Base-by-base conservation (phyloP, 495 filamentous ascomycete genomes). In the Penicillium silybi region DNA sequence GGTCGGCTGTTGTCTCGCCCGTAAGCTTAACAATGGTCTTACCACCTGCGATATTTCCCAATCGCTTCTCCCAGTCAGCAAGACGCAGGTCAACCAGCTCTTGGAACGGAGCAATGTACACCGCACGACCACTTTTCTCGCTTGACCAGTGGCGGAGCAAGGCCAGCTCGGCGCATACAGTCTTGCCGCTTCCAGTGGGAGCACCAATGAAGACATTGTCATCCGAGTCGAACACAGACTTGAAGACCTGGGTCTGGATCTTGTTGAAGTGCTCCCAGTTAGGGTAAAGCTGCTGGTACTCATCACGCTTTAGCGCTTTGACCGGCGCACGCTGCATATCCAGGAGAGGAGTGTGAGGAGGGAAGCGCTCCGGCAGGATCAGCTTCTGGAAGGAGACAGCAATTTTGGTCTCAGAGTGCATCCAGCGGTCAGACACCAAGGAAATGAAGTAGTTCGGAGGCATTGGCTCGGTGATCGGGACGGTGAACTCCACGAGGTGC, bases 371-470 rank as follows among this genome's bases (percentile, higher is more conserved):
- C 0, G 93, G 93, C 4, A 99, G 81, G 50, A 95, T 84, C 15
- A 99, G 74, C 64, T 96, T 96, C 63, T 92, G 87, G 75, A 99
- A 97, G 0, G 92, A 92, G 0, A 99, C 85, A 0, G 92, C 85
- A 39, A 99, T 74, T 62, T 92, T 95, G 6, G 91, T 95, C 71
- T 97, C 92, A 11, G 92, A 90, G 61, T 96, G 90, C 89, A 97
- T 93, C 93, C 93, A 99, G 49, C 95, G 80, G 59, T 99, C 93
- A 3, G 92, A 97, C 15, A 95, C 76, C 48, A 97, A 78, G 1
- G 89, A 90, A 62, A 99, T 90, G 72, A 99, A 99, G 71, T 97
- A 97, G 62, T 97, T 95, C 0, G 93, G 93, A 5, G 93, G 95
- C 89, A 97, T 96, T 1, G 93, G 93, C 61, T 99, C 93, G 2